Evolutionary conservation across 345 rosid species (phyloP), one percentile per base, ranked within the genome.

Genomic region (Erodium maritimum): DNA sequence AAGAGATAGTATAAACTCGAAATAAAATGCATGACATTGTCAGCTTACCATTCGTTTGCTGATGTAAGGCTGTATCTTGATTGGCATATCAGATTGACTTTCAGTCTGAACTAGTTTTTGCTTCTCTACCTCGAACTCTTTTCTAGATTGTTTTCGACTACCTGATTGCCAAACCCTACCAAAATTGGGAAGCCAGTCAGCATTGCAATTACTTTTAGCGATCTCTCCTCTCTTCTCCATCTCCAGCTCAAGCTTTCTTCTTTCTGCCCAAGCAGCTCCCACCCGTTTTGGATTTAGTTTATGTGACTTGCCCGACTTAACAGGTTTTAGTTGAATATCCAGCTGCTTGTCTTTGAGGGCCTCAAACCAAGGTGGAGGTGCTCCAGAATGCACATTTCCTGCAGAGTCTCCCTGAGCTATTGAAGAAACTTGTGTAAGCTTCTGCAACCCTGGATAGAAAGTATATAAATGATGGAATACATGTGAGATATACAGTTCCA

Each of bases 131-230:
- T 87, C 90, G 74, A 83, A 90, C 71, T 94, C 90, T 76, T 84
- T 90, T 67, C 91, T 78, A 19, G 96, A 90, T 73, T 87, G 95
- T 72, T 76, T 94, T 48, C 96, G 70, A 66, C 83, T 79, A 60
- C 96, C 97, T 55, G 91, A 84, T 68, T 93, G 93, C 97, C 99
- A 94, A 67, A 94, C 97, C 62, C 97, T 81, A 65, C 97, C 97
- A 70, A 93, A 90, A 65, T 87, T 80, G 23, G 97, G 97, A 72
- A 90, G 97, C 96, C 97, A 93, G 75, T 75, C 70, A 59, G 82
- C 61, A 66, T 78, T 81, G 62, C 56, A 65, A 33, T 70, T 77
- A 63, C 69, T 69, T 68, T 70, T 77, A 55, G 64, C 71, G 54
- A 67, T 65, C 58, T 74, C 88, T 58, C 97, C 95, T 73, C 74